A percentile compares a stretch with the other conserved stretches of the same genome.
These are phyloP conservation scores for Ramularia endophylla DNA, from an alignment of 2,329 filamentous ascomycete genomes.

Conservation along the genomic window DNA sequence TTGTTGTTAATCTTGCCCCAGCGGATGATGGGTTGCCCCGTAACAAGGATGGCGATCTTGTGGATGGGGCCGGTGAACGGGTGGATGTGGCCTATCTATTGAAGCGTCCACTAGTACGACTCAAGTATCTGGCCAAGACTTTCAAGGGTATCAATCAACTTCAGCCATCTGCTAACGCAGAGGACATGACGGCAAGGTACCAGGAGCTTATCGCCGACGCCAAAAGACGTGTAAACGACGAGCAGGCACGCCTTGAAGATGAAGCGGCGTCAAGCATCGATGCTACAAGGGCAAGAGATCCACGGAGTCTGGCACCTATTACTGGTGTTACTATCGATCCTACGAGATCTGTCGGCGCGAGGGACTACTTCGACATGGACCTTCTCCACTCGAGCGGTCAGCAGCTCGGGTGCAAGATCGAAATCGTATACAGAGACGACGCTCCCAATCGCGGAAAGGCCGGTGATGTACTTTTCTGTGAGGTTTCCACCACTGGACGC, in stretches of 20 bases:
- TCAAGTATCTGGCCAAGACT: constrained; percentile 82
- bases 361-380: constrained; percentile 84
- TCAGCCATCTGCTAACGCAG: constrained; percentile 50
- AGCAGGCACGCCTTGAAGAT: constrained; percentile 69
- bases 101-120: constrained; percentile 77
- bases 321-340: constrained; percentile 66
- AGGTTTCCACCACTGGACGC: constrained; percentile 68
- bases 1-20: constrained; percentile 87
- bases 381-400: constrained; percentile 86
- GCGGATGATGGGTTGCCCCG: constrained; percentile 55
- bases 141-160: constrained; percentile 63
- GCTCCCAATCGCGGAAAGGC: constrained; percentile 57
- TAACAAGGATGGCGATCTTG: constrained; percentile 55
- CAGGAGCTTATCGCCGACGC: constrained; percentile 70
- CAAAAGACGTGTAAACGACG: constrained; percentile 66
- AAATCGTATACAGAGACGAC: constrained; percentile 80
- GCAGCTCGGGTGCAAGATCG: constrained; percentile 79
- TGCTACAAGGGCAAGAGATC: constrained; percentile 70
- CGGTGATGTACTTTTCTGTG: constrained; percentile 87
- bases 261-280: constrained; percentile 83
- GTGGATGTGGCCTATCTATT: constrained; percentile 92
- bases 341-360: constrained; percentile 75
- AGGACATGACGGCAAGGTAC: constrained; percentile 57
- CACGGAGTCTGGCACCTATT: constrained; percentile 67
- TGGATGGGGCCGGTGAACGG: constrained; percentile 67